Base-by-base conservation (phyloP, 306 rosid species). In the Argentina anserina region DNA sequence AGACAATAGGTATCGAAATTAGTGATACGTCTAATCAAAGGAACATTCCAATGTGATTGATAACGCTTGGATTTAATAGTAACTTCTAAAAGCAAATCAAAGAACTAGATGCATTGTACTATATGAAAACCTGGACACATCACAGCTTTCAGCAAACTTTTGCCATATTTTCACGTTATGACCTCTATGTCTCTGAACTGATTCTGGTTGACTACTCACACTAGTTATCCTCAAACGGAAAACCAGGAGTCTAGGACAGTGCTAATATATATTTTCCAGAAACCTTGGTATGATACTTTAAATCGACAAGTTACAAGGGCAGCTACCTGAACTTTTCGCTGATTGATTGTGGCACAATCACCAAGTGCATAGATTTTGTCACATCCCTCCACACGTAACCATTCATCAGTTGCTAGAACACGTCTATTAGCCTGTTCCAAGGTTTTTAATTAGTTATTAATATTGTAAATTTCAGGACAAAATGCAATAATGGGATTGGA, bases 341-440 rank as follows among this genome's bases (percentile, higher is more conserved):
- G 99, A 81, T 94, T 94, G 79, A 94, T 91, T 9, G 99, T 90
- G 21, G 97, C 99, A 58, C 99, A 91, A 76, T 94, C 99, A 84
- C 99, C 99, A 39, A 94, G 91, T 11, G 96, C 96, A 78, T 91
- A 94, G 72, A 94, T 81, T 56, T 78, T 84, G 78, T 83, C 84
- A 74, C 91, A 85, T 67, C 96, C 99, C 79, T 91, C 97, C 17
- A 94, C 96, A 71, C 99, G 90, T 83, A 94, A 87, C 99, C 99
- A 94, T 76, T 94, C 99, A 73, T 94, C 99, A 34, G 96, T 91
- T n/a, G 97, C 96, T 56, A 94, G 71, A 60, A 89, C 99, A 63
- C 99, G 99, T 77, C 97, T 81, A 64, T 86, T 91, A 46, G 88
- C 89, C 97, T 94, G 90, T 78, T 41, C 43, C 43, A 33, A 62